phyloP scores from a whole-genome alignment of 2,329 filamentous ascomycete species.

The Coniochaeta sp. region DNA sequence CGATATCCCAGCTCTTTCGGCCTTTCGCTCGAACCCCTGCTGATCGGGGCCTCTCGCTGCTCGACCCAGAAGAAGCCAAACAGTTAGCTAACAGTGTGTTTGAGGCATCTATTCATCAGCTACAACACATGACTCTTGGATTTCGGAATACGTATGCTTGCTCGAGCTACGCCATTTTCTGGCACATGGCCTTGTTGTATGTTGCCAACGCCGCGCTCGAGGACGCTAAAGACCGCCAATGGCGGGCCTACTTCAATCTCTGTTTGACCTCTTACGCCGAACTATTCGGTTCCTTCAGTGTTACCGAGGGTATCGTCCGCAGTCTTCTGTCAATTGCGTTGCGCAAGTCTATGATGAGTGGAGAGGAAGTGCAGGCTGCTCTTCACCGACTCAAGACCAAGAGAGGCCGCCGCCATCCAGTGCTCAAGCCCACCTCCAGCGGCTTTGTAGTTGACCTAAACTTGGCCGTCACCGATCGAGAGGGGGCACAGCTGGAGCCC shows the following conservation, averaged over 20 bases:
- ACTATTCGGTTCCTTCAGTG: neutral
- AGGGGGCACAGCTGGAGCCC: neutral
- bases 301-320: conserved; percentile 1
- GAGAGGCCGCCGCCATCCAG: neutral
- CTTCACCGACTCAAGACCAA: neutral
- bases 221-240: neutral
- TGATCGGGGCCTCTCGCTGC: neutral
- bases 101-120: conserved; percentile 11
- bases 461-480: neutral
- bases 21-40: conserved; percentile 3
- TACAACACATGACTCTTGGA: conserved; percentile 10
- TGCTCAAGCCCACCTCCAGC: neutral
- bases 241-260: neutral
- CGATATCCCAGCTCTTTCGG: conserved; percentile 10
- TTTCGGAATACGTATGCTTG: conserved; percentile 6
- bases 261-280: neutral
- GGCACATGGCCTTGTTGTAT: conserved; percentile 20
- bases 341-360: neutral
- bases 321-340: neutral
- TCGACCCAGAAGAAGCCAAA: neutral
- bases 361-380: neutral
- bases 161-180: conserved; percentile 13
- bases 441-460: neutral
- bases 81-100: neutral
- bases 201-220: conserved; percentile 19